A percentile compares a stretch with the other conserved stretches of the same genome.
Conservation (phyloP, 2,329 filamentous ascomycete species). For the Epichloe glyceriae region DNA sequence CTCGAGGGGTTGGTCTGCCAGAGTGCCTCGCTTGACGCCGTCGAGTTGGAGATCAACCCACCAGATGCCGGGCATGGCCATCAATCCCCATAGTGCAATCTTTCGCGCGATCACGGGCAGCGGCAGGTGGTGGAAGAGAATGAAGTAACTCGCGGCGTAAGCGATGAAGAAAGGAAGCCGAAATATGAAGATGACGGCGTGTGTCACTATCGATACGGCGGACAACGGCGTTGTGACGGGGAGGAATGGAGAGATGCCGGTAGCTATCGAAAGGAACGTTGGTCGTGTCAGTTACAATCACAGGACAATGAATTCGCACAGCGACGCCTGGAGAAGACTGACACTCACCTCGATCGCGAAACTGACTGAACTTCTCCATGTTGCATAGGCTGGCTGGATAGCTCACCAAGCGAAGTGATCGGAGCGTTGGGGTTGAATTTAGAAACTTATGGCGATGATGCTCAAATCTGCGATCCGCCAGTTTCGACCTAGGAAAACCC, state of each 20-base stretch:
- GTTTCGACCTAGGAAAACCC: too few species aligned
- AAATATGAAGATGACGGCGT: conserved; percentile 63
- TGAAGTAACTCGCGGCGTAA: conserved; percentile 58
- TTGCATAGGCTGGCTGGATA: not conserved
- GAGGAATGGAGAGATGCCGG: conserved; percentile 91
- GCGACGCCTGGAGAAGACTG: not conserved
- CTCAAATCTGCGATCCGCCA: too few species aligned
- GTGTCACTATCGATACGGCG: conserved; percentile 48
- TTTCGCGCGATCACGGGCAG: conserved; percentile 55
- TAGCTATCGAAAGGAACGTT: conserved; percentile 42
- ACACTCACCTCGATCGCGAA: conserved; percentile 66
- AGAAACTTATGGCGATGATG: too few species aligned
- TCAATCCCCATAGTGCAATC: conserved; percentile 72
- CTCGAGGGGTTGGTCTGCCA: conserved; percentile 58
- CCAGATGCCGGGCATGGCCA: conserved; percentile 87
- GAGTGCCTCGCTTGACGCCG: conserved; percentile 81
- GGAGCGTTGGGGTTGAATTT: not conserved
- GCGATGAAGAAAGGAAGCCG: conserved; percentile 67
- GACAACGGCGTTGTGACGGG: conserved; percentile 58
- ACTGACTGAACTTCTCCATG: conserved; percentile 96
- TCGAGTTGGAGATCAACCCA: conserved; percentile 98
- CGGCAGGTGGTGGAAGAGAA: conserved; percentile 72
- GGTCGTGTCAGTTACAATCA: not conserved
- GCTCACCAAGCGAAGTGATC: not conserved
- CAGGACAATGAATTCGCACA: not conserved